Conservation (phyloP, 805 yeast genomes). For the Crinitomyces ghanaensis region DNA sequence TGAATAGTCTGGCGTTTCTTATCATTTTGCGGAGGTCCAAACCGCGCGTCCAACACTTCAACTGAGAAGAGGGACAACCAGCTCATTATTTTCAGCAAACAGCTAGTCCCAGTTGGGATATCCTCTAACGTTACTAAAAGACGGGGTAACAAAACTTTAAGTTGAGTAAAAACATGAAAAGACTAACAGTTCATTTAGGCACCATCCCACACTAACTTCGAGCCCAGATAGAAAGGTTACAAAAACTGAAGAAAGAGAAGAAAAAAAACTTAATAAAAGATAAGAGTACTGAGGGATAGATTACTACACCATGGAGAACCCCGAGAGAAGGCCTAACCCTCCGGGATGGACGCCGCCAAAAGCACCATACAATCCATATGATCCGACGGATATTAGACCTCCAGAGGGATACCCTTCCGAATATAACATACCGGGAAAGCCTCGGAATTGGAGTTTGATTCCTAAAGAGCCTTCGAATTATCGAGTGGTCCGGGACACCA, state of each 20-base stretch:
- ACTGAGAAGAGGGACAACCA: constrained; percentile 23
- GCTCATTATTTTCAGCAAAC: constrained; percentile 1
- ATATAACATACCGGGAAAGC: constrained; percentile 52
- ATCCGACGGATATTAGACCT: constrained; percentile 64
- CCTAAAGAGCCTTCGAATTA: constrained; percentile 60
- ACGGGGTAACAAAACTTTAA: no score
- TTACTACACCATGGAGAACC: no score
- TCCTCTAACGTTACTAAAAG: no score
- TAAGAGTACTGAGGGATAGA: no score
- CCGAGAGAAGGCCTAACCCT: constrained; percentile 16
- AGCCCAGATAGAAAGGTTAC: no score
- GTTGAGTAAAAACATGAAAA: no score
- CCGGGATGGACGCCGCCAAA: constrained; percentile 41
- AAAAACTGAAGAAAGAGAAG: background rate
- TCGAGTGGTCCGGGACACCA: constrained; percentile 57
- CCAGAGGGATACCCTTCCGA: constrained; percentile 82
- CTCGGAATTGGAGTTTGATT: constrained; percentile 43
- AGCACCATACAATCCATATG: constrained; percentile 81
- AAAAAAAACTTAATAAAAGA: background rate
- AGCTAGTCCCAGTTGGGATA: no score
- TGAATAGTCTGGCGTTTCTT: constrained; percentile 20
- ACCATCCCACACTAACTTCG: no score
- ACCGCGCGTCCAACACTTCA: constrained; percentile 33
- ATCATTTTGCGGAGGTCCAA: constrained; percentile 26
- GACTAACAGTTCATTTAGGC: no score